These are phyloP conservation scores for Phytophthora boehmeriae DNA, from an alignment of 352 stramenopile genomes.

Conservation along the genomic window DNA sequence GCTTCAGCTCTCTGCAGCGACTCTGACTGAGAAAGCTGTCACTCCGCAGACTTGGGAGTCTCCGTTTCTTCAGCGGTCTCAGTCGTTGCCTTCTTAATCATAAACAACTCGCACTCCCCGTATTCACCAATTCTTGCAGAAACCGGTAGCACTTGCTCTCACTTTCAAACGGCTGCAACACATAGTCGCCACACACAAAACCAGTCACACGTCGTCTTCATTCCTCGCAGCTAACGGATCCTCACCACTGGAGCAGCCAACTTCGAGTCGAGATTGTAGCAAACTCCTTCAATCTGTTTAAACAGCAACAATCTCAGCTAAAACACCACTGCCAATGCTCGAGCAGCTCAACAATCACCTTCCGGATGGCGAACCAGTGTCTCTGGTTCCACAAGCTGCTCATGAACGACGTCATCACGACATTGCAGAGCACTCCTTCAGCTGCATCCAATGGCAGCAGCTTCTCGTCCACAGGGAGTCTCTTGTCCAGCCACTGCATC, in stretches of 20 bases:
- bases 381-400: constrained; percentile 63
- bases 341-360: constrained; percentile 58
- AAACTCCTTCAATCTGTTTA: neutral
- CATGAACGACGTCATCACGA: constrained; percentile 52
- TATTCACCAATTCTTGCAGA: constrained; percentile 69
- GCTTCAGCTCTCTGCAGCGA: too few relatives aligned
- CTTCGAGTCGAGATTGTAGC: neutral
- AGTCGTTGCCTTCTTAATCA: constrained; percentile 32
- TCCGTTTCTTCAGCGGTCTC: neutral
- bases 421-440: constrained; percentile 73
- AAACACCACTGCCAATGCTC: constrained; percentile 52
- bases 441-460: constrained; percentile 50
- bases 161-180: constrained; percentile 50
- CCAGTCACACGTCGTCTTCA: neutral
- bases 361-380: constrained; percentile 83
- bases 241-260: too few relatives aligned
- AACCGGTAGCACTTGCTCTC: constrained; percentile 58
- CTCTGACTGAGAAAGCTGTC: neutral
- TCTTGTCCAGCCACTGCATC: constrained; percentile 78
- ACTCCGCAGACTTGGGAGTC: neutral
- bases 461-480: constrained; percentile 42
- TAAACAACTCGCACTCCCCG: constrained; percentile 78
- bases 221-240: neutral
- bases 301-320: constrained; percentile 1
- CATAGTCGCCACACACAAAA: constrained; percentile 2